Percentiles rank a stretch among this genome's conserved stretches.
These are phyloP conservation scores for Boeremia exigua DNA, from an alignment of 2,329 filamentous ascomycete species.

Conservation along the genomic window DNA sequence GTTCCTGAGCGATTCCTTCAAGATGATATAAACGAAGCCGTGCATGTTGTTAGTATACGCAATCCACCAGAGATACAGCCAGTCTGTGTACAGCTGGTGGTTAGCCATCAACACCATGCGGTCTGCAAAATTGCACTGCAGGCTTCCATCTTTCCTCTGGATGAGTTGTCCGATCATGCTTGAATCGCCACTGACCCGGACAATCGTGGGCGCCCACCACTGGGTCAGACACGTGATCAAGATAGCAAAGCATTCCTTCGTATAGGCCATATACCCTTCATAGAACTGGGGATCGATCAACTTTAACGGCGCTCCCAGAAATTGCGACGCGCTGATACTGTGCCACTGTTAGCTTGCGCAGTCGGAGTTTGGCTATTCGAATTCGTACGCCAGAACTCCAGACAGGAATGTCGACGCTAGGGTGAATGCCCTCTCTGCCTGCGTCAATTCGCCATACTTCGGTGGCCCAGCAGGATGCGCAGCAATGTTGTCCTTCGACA, in stretches of 20 bases:
- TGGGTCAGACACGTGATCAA: slow-evolving; percentile 80
- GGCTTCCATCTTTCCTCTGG: slow-evolving; percentile 71
- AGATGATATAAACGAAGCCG: slow-evolving; percentile 86
- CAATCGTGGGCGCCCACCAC: slow-evolving; percentile 84
- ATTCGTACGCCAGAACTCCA: slow-evolving; percentile 54
- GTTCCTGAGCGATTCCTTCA: slow-evolving; percentile 84
- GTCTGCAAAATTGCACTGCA: slow-evolving; percentile 81
- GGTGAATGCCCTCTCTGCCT: slow-evolving; percentile 58
- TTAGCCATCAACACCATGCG: slow-evolving; percentile 85
- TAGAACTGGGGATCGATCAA: slow-evolving; percentile 77
- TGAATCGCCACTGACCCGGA: slow-evolving; percentile 82
- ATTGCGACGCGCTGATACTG: slow-evolving; percentile 69
- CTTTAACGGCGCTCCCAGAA: slow-evolving; percentile 78
- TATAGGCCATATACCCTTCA: slow-evolving; percentile 85
- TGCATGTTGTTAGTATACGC: slow-evolving; percentile 86
- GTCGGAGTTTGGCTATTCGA: neutral
- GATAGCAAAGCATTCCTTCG: slow-evolving; percentile 83
- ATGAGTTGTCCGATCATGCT: slow-evolving; percentile 78
- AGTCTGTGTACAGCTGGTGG: slow-evolving; percentile 88
- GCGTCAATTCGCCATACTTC: slow-evolving; percentile 55
- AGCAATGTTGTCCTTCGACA: slow-evolving; percentile 52
- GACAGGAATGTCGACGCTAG: slow-evolving; percentile 59
- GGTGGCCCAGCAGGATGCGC: slow-evolving; percentile 53
- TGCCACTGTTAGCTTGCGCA: slow-evolving; percentile 20
- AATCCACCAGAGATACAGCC: slow-evolving; percentile 93